phyloP scores from a whole-genome alignment of 192 early-diverging fungal genomes.

The Anaeromyces robustus region DNA sequence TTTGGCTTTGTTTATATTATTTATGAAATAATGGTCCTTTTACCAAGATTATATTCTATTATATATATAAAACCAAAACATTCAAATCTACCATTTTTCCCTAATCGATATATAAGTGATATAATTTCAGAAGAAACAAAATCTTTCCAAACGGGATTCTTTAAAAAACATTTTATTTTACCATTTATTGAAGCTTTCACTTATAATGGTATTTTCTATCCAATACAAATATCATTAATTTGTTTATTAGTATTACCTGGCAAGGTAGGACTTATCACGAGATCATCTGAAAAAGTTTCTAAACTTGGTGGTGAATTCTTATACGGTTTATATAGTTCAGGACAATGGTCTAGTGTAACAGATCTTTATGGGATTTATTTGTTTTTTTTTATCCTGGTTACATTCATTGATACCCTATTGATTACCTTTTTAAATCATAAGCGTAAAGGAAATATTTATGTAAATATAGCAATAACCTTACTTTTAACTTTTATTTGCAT shows the following conservation, averaged over 20 bases:
- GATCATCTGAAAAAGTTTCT: background rate
- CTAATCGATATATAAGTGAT: background rate
- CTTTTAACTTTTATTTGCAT: too few relatives aligned
- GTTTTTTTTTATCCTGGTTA: background rate
- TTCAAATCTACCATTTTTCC: background rate
- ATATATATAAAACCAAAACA: background rate
- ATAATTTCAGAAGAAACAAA: background rate
- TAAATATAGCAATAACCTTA: too few relatives aligned
- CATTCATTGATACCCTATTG: background rate
- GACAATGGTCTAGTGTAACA: background rate
- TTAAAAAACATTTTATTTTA: background rate
- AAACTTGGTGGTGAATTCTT: background rate
- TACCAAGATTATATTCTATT: background rate
- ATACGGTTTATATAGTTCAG: background rate
- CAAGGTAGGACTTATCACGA: background rate
- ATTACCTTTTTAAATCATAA: background rate
- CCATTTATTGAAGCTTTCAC: background rate
- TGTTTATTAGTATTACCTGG: background rate
- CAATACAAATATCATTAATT: background rate
- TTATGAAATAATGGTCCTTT: background rate
- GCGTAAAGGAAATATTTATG: background rate
- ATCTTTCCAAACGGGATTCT: background rate
- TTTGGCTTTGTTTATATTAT: background rate
- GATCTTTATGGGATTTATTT: background rate
- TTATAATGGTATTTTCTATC: background rate